Evolutionary conservation across 2,329 filamentous ascomycete genomes (phyloP).

Genomic region (Fusarium kyushuense): DNA sequence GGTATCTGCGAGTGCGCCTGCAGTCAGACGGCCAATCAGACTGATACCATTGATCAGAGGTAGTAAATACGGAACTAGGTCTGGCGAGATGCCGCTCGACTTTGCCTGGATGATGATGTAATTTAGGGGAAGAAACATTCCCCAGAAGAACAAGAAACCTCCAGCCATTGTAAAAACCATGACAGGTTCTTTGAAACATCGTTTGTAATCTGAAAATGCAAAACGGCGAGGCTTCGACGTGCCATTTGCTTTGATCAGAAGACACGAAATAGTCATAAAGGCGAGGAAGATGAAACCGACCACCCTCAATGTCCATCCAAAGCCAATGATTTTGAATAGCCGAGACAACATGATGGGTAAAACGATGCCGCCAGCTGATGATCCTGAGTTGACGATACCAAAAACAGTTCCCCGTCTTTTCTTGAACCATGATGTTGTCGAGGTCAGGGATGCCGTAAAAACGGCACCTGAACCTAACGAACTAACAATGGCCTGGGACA

Average conservation of each 20-base stretch:
- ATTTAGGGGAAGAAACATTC: background rate
- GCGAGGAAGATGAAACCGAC: background rate
- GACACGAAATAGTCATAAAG: background rate
- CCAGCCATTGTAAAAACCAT: background rate
- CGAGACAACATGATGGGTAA: background rate
- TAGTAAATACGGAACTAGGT: background rate
- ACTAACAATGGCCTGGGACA: background rate
- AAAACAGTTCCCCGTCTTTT: background rate
- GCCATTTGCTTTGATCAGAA: fast-evolving
- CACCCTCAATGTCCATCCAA: background rate
- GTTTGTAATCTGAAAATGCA: fast-evolving
- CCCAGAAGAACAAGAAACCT: slow-evolving; percentile 3
- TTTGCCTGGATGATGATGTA: slow-evolving; percentile 5
- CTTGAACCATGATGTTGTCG: background rate
- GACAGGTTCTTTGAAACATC: fast-evolving
- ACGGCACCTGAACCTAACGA: background rate
- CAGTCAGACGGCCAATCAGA: background rate
- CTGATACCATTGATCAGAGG: background rate
- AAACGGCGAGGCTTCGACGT: fast-evolving
- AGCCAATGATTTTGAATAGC: fast-evolving
- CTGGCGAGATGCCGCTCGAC: fast-evolving
- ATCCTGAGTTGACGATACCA: background rate
- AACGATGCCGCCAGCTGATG: background rate
- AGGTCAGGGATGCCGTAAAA: fast-evolving
- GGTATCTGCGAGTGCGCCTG: background rate